Base-by-base conservation (phyloP, 2,329 filamentous ascomycete species). In the Penicillium sp. region DNA sequence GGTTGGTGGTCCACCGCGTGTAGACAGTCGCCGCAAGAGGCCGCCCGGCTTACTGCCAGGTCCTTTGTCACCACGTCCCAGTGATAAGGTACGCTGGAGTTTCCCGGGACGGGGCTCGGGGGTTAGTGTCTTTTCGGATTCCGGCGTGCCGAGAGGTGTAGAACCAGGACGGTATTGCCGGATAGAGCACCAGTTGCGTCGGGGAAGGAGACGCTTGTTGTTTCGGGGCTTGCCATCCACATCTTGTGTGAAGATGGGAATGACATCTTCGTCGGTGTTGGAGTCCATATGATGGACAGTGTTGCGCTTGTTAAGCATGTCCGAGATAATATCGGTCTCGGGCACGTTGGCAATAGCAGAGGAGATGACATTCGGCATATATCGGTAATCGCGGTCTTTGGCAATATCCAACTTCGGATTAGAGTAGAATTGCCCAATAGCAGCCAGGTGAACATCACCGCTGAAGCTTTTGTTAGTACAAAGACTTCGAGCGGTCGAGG, bases 131-230 rank as follows among this genome's bases (percentile, higher is more conserved):
- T 74, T 76, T 48, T 81, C 77, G 1, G 84, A 81, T 8, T 76
- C 31, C 81, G 83, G 91, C 1, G 89, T 88, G 3, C 84, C 82
- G 0, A 87, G 86, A 12, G 92, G 92, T 1, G 91, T 96, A 37
- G 79, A 81, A 3, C 91, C 91, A 1, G 93, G 92, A 10, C 86
- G 81, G 78, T 96, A 98, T 72, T 90, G 84, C 55, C 90, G 86
- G 68, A 99, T 96, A 2, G 92, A 91, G 74, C 94, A 98, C 91
- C 94, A 99, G 74, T 99, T 99, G 35, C 95, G 86, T 60, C 95
- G 89, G 20, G 93, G 93, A 10, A 98, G 82, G 1, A 99, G 81
- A 61, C 89, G 88, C 70, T 92, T 96, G 75, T 99, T 99, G 76
- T 96, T 98, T 62, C 95, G 86, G 20, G 88, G 83, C 75, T 92